These are phyloP conservation scores for Luzula sylvatica DNA, from an alignment of 176 grass and related monocot species.

Conservation along the genomic window DNA sequence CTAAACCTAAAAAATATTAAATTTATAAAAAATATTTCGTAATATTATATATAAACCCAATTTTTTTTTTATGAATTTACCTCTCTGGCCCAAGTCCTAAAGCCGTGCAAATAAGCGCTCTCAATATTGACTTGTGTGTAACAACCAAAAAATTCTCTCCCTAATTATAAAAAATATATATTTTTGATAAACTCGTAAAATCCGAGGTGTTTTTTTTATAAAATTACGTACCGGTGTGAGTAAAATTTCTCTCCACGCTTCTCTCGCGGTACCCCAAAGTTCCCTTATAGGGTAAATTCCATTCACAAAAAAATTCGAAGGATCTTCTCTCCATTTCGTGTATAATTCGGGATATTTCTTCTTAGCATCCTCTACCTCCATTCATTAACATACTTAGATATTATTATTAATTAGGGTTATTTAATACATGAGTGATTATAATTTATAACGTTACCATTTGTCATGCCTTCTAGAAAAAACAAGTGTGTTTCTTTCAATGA, in stretches of 20 bases:
- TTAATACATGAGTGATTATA: background rate
- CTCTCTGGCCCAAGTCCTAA: slow-evolving; percentile 61
- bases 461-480: slow-evolving; percentile 86
- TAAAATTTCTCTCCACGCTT: slow-evolving; percentile 77
- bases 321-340: slow-evolving; percentile 69
- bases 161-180: slow-evolving; percentile 13
- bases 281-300: slow-evolving; percentile 55
- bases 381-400: slow-evolving; percentile 25
- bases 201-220: too few species aligned
- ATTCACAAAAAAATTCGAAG: slow-evolving; percentile 64
- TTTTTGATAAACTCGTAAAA: too few species aligned
- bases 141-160: slow-evolving; percentile 62
- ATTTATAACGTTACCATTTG: slow-evolving; percentile 51
- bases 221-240: slow-evolving; percentile 35
- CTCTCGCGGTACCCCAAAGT: slow-evolving; percentile 51
- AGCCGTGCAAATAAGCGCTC: slow-evolving; percentile 64
- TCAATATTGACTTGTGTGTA: slow-evolving; percentile 78
- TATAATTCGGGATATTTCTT: slow-evolving; percentile 66
- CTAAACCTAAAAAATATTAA: slow-evolving; percentile 37
- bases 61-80: slow-evolving; percentile 18
- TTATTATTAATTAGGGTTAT: background rate
- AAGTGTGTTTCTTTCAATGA: slow-evolving; percentile 76
- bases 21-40: slow-evolving; percentile 2
- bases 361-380: slow-evolving; percentile 87
- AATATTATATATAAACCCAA: background rate